Evolutionary conservation across 2,329 filamentous ascomycete species (phyloP).

Genomic region (Septoria linicola): DNA sequence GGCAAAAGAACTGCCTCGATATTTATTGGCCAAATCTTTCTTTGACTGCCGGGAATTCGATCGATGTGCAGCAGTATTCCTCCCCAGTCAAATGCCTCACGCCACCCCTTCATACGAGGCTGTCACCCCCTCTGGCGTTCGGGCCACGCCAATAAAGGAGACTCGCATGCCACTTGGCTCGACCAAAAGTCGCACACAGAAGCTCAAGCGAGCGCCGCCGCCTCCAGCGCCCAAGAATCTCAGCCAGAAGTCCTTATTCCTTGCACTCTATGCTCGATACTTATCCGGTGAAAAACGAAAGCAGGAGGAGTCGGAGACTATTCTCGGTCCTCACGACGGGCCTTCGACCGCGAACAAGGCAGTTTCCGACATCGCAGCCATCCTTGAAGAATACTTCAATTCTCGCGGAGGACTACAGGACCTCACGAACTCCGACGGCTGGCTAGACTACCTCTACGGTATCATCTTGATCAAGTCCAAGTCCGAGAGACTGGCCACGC

Average conservation of each 20-base stretch:
- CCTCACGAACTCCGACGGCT: conserved; percentile 63
- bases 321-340: conserved; percentile 87
- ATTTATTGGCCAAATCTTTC: conserved; percentile 85
- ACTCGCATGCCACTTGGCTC: background rate
- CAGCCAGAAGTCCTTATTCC: conserved; percentile 88
- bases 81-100: conserved; percentile 61
- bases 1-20: conserved; percentile 74
- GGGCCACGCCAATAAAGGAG: conserved; percentile 12
- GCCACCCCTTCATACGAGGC: conserved; percentile 36
- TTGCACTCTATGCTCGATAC: conserved; percentile 89
- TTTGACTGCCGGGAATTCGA: conserved; percentile 96
- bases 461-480: conserved; percentile 88
- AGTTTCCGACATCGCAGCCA: conserved; percentile 69
- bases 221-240: conserved; percentile 44
- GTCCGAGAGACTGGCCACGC: conserved; percentile 79
- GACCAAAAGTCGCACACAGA: background rate
- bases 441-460: conserved; percentile 90
- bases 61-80: conserved; percentile 82
- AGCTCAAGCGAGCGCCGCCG: conserved; percentile 29
- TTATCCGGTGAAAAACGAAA: conserved; percentile 93
- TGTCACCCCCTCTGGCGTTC: conserved; percentile 53
- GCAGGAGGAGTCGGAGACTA: conserved; percentile 95
- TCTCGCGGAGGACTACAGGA: conserved; percentile 50
- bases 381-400: conserved; percentile 77
- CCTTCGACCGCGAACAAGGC: conserved; percentile 84